Evolutionary conservation across 139 green algal species (phyloP), one percentile per base, ranked within the genome.

Genomic region (Dunaliella primolecta): DNA sequence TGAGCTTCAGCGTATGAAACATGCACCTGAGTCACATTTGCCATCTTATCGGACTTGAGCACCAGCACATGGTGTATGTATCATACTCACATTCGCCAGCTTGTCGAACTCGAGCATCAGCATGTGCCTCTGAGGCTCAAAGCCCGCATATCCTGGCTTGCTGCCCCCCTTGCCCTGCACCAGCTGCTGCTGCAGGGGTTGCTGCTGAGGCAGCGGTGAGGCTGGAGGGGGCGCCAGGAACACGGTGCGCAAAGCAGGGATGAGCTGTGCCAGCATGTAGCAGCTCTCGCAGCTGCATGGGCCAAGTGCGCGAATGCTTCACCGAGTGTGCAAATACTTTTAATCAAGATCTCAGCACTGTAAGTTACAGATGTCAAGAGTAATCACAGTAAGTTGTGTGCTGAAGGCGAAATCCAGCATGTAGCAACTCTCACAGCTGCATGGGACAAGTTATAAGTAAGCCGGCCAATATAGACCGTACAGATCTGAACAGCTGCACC

Each of bases 31-130:
- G 21, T 35, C 7, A 83, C 36, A 31, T 71, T 74, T 72, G 35
- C 71, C 3, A 3, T 2, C 3, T 3, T 23, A 36, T 38, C 37
- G 1, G n/a, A n/a, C n/a, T n/a, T n/a, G n/a, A n/a, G n/a, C n/a
- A n/a, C n/a, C n/a, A n/a, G n/a, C n/a, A n/a, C n/a, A n/a, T n/a
- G n/a, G n/a, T n/a, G n/a, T n/a, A n/a, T n/a, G n/a, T n/a, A n/a
- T n/a, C n/a, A n/a, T n/a, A 75, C 79, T 24, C 79, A 83, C 79
- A 70, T 70, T 36, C 30, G 27, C 81, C 34, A 84, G 23, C 80
- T 84, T 84, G 80, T 84, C 80, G 23, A 84, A 77, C 46, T 84
- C 80, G 7, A 84, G 38, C 80, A 84, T n/a, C 56, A 84, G 80
- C 80, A 84, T 84, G 80, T 70, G 80, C 15, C 56, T n/a, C 0